These are phyloP conservation scores for Symbiodinium natans DNA, from an alignment of 73 alveolate species.

Conservation along the genomic window DNA sequence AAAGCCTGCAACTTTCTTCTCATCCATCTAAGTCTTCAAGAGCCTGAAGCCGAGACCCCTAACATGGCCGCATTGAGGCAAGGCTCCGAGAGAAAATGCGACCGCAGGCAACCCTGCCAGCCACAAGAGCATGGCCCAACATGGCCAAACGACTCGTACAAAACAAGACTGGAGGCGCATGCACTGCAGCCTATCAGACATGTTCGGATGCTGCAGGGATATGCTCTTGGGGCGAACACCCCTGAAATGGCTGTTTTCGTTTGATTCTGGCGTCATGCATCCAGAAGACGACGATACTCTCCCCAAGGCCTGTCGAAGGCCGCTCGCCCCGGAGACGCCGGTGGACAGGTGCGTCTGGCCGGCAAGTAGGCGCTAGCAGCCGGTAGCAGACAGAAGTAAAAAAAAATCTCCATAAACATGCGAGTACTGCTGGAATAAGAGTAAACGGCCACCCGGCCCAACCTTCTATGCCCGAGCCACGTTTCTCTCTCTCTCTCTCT, in stretches of 20 bases:
- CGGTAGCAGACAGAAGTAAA: too few relatives aligned
- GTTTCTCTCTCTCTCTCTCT: too few relatives aligned
- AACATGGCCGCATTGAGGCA: not conserved
- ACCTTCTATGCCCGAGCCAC: too few relatives aligned
- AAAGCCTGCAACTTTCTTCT: too few relatives aligned
- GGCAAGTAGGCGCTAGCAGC: not conserved
- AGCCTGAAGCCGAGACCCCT: too few relatives aligned
- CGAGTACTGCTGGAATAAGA: too few relatives aligned
- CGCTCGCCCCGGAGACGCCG: not conserved
- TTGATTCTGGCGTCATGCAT: not conserved
- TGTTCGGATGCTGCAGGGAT: not conserved
- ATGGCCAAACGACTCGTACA: too few relatives aligned
- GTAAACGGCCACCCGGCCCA: too few relatives aligned
- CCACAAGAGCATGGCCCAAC: too few relatives aligned
- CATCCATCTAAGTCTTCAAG: too few relatives aligned
- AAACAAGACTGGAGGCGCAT: too few relatives aligned
- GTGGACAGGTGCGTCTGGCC: not conserved
- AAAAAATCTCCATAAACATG: not conserved
- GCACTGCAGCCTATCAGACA: not conserved
- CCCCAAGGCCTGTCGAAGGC: not conserved
- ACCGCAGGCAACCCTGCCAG: not conserved
- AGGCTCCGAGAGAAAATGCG: not conserved
- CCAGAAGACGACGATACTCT: too few relatives aligned
- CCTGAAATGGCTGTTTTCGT: not conserved
- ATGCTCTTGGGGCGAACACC: not conserved